A percentile compares a stretch with the other conserved stretches of the same genome.
Conservation (phyloP, 1,284 basidiomycete genomes). For the Kwoniella shivajii region DNA sequence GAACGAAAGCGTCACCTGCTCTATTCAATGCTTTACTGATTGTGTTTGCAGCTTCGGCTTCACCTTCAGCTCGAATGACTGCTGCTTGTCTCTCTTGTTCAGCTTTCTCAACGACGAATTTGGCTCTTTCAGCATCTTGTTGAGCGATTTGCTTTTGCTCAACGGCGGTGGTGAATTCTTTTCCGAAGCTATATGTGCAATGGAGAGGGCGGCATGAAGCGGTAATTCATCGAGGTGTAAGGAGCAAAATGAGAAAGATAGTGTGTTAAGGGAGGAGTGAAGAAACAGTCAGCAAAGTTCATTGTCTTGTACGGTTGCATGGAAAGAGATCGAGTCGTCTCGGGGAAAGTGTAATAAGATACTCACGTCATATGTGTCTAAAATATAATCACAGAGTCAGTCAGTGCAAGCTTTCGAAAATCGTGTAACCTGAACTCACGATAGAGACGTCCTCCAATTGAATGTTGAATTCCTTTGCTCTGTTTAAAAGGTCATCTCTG, state of each 20-base stretch:
- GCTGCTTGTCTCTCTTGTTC: slow-evolving; percentile 99
- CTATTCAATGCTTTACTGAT: slow-evolving; percentile 86
- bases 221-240: not conserved
- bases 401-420: not conserved
- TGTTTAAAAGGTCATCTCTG: slow-evolving; percentile 85
- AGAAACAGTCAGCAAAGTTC: not conserved
- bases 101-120: slow-evolving; percentile 93
- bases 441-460: slow-evolving; percentile 97
- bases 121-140: slow-evolving; percentile 93
- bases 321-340: too few relatives aligned
- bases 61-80: slow-evolving; percentile 96
- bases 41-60: slow-evolving; percentile 92
- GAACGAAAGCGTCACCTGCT: slow-evolving; percentile 93
- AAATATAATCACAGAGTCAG: not conserved
- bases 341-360: too few relatives aligned
- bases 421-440: slow-evolving; percentile 20
- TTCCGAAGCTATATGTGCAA: slow-evolving; percentile 36
- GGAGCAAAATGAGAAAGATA: not conserved
- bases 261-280: not conserved
- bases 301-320: too few relatives aligned
- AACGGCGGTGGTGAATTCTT: slow-evolving; percentile 72
- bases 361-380: slow-evolving; percentile 59
- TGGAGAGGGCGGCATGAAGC: not conserved
- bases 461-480: slow-evolving; percentile 96
- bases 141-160: slow-evolving; percentile 76